These are phyloP conservation scores for Plasmodiophora brassicae DNA, from an alignment of 208 protist genomes.

Conservation along the genomic window DNA sequence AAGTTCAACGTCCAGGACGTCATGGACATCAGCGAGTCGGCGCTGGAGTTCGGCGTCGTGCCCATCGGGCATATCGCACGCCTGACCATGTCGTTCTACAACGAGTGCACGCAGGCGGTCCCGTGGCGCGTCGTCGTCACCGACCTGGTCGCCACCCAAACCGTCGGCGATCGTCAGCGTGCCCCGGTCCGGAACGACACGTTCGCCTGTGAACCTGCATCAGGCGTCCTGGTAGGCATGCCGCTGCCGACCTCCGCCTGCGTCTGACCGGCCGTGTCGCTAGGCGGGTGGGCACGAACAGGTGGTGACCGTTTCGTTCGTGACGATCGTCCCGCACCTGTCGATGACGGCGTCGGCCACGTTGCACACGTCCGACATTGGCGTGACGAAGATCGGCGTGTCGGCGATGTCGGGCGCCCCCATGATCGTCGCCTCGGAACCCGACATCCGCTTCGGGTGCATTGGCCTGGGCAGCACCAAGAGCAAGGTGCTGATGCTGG, in stretches of 20 bases:
- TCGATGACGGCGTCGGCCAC: not conserved
- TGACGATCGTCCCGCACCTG: not conserved
- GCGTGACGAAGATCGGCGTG: not conserved
- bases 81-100: not conserved
- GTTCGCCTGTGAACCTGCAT: not conserved
- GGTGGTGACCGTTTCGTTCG: not conserved
- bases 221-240: not conserved
- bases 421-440: not conserved
- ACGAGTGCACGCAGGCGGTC: not conserved
- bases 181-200: not conserved
- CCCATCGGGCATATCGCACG: not conserved
- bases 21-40: not conserved
- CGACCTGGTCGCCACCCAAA: not conserved
- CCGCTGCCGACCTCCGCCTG: too few species aligned
- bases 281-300: not conserved
- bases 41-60: not conserved
- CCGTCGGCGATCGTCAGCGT: not conserved
- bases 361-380: not conserved
- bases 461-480: not conserved
- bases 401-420: not conserved
- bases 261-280: too few species aligned
- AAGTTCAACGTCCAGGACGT: constrained; percentile 24
- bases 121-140: not conserved
- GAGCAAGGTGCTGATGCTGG: not conserved
- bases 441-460: not conserved